Evolutionary conservation across 257 asterid species (phyloP).

Genomic region (Nicotiana benthamiana): DNA sequence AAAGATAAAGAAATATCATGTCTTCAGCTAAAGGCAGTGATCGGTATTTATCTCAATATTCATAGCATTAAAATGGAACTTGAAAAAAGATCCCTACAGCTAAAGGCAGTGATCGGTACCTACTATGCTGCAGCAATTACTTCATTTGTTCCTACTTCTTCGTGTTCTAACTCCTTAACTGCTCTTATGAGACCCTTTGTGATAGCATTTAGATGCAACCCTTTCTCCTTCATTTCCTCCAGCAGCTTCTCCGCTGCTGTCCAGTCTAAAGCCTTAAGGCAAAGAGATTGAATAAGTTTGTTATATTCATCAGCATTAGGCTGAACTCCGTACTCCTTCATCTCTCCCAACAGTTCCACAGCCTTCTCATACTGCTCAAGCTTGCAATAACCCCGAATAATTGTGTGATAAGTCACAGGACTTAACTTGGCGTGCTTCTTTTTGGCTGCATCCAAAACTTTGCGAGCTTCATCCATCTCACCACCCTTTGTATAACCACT

Average conservation of each 20-base stretch:
- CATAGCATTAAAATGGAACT: neutral
- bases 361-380: conserved; percentile 76
- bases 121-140: conserved; percentile 8
- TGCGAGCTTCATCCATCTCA: conserved; percentile 65
- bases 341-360: conserved; percentile 49
- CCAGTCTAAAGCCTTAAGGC: conserved; percentile 83
- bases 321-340: conserved; percentile 56
- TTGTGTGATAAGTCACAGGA: conserved; percentile 51
- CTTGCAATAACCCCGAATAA: conserved; percentile 77
- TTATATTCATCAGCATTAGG: conserved; percentile 69
- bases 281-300: conserved; percentile 74
- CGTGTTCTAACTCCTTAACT: conserved; percentile 65
- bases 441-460: conserved; percentile 63
- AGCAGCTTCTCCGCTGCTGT: conserved; percentile 57
- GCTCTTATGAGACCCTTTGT: conserved; percentile 67
- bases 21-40: too few relatives aligned
- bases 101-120: neutral
- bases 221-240: conserved; percentile 56
- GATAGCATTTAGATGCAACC: conserved; percentile 55
- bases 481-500: conserved; percentile 57
- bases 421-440: conserved; percentile 51
- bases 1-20: neutral
- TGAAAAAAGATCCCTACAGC: neutral
- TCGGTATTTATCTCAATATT: neutral
- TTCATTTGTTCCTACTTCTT: conserved; percentile 23